Conservation (phyloP, 495 filamentous ascomycete genomes). For the Penicillium longicatenatum region DNA sequence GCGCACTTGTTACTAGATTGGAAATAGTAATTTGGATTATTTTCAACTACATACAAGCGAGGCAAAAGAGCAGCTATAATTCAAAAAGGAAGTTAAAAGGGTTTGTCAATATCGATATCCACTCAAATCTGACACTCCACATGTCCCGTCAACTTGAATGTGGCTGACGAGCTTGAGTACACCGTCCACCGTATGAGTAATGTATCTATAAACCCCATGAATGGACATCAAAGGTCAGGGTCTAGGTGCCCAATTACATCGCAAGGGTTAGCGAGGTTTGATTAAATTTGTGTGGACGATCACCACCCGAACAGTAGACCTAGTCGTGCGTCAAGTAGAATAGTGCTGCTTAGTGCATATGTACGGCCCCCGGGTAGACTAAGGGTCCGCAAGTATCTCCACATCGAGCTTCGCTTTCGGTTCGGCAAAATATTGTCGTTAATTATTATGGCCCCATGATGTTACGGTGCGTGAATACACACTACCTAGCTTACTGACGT, state of each 20-base stretch:
- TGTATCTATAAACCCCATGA: neutral
- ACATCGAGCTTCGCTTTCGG: neutral
- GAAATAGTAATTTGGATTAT: neutral
- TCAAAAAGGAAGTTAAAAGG: neutral
- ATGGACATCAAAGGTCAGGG: neutral
- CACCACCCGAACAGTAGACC: neutral
- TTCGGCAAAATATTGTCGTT: neutral
- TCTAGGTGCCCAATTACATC: neutral
- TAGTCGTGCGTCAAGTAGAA: neutral
- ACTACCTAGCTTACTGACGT: neutral
- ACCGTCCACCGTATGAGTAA: neutral
- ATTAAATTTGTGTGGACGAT: neutral
- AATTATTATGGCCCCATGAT: neutral
- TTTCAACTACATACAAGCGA: neutral
- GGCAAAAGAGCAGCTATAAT: neutral
- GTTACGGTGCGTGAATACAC: neutral
- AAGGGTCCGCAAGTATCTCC: constrained; percentile 1
- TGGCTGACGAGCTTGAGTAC: neutral
- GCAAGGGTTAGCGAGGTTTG: neutral
- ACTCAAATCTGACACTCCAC: neutral
- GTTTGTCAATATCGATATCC: neutral
- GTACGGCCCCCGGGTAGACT: neutral
- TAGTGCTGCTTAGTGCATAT: neutral
- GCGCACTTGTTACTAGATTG: constrained; percentile 1
- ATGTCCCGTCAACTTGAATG: neutral